Conservation (phyloP, 2,329 filamentous ascomycete genomes). For the Phyllosticta citrichinensis region DNA sequence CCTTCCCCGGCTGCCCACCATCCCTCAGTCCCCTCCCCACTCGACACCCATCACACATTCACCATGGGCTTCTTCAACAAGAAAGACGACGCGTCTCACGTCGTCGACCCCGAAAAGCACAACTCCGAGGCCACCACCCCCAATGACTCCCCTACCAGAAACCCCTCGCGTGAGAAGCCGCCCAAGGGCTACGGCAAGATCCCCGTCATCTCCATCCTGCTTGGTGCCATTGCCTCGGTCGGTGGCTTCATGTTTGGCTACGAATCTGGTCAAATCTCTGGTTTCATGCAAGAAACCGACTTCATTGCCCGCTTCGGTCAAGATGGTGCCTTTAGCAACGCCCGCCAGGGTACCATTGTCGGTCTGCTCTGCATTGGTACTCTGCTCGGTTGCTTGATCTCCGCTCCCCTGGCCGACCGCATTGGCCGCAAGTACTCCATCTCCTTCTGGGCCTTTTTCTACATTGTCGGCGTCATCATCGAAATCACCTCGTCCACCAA, state of each 20-base stretch:
- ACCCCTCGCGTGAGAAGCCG: neutral
- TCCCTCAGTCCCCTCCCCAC: neutral
- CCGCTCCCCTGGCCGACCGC: slow-evolving; percentile 44
- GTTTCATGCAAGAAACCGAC: slow-evolving; percentile 36
- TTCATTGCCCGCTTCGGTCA: slow-evolving; percentile 45
- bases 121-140: slow-evolving; percentile 10
- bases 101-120: slow-evolving; percentile 3
- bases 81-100: neutral
- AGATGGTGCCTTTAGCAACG: slow-evolving; percentile 17
- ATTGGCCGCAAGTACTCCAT: slow-evolving; percentile 39
- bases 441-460: slow-evolving; percentile 37
- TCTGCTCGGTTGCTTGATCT: slow-evolving; percentile 31
- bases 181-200: neutral
- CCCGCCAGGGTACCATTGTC: slow-evolving; percentile 31
- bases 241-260: slow-evolving; percentile 56
- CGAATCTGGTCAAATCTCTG: slow-evolving; percentile 39
- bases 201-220: slow-evolving; percentile 35
- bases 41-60: slow-evolving; percentile 1
- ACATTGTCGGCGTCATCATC: slow-evolving; percentile 33
- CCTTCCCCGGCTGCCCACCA: neutral
- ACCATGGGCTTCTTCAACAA: slow-evolving; percentile 11
- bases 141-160: slow-evolving; percentile 5
- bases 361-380: slow-evolving; percentile 36
- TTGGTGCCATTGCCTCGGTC: slow-evolving; percentile 46
- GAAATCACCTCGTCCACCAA: slow-evolving; percentile 31